These are phyloP conservation scores for Solanum paucissectum DNA, from an alignment of 257 asterid genomes.

Conservation along the genomic window DNA sequence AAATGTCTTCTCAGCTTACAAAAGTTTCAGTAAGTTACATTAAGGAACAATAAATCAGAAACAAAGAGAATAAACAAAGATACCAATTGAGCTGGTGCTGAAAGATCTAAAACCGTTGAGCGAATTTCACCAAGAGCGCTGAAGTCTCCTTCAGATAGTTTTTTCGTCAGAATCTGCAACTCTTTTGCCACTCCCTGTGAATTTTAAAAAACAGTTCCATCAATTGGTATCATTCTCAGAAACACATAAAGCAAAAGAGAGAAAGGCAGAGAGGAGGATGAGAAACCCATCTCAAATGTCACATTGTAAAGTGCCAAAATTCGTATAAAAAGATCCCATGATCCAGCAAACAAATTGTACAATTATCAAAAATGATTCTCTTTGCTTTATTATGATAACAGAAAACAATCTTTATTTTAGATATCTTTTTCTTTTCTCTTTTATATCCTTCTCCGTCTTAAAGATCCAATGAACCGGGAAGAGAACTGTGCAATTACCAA, in stretches of 20 bases:
- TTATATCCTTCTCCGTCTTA: not conserved
- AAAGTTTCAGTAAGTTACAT: not conserved
- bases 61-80: not conserved
- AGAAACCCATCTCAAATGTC: not conserved
- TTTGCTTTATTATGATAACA: not conserved
- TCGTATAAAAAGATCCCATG: not conserved
- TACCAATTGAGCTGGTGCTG: constrained; percentile 86
- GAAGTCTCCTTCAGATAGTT: constrained; percentile 50
- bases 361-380: not conserved
- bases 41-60: not conserved
- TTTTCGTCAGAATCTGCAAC: constrained; percentile 41
- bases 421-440: not conserved
- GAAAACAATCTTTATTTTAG: not conserved
- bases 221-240: not conserved
- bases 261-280: not conserved
- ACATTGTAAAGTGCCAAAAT: not conserved
- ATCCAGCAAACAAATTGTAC: not conserved
- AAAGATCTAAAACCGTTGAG: constrained; percentile 60
- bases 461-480: not conserved
- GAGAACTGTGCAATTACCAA: not conserved
- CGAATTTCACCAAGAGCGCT: constrained; percentile 70
- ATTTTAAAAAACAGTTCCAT: not conserved
- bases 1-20: not conserved
- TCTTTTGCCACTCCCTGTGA: constrained; percentile 67
- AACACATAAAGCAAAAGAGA: not conserved